A percentile compares a stretch with the other conserved stretches of the same genome.
These are phyloP conservation scores for Debaryomyces hansenii DNA, from an alignment of 805 yeast genomes.

Conservation along the genomic window DNA sequence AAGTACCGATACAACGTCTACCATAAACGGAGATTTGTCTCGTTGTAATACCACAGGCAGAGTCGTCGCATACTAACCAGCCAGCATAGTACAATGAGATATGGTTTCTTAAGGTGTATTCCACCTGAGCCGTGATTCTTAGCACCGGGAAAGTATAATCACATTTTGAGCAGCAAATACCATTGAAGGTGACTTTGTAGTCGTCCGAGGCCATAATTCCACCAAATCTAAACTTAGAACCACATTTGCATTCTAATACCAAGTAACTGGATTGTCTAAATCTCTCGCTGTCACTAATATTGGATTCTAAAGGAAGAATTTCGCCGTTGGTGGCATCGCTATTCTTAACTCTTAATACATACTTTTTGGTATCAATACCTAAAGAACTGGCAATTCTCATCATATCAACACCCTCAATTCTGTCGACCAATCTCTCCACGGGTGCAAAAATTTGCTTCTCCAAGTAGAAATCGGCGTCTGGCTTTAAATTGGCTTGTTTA, in stretches of 20 bases:
- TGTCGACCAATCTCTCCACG: constrained; percentile 79
- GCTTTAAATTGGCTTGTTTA: constrained; percentile 50
- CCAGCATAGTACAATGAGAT: constrained; percentile 83
- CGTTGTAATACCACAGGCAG: constrained; percentile 75
- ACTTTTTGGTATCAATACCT: constrained; percentile 73
- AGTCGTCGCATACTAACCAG: constrained; percentile 82
- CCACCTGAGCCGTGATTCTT: constrained; percentile 70
- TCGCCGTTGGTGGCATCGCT: constrained; percentile 38
- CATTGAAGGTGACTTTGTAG: constrained; percentile 63
- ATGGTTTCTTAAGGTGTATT: constrained; percentile 64
- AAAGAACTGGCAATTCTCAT: constrained; percentile 73
- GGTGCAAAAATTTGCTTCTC: constrained; percentile 91
- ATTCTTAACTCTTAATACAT: constrained; percentile 44
- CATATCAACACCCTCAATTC: constrained; percentile 83
- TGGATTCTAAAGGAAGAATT: constrained; percentile 76
- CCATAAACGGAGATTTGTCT: constrained; percentile 91
- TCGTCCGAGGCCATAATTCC: constrained; percentile 69
- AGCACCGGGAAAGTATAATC: constrained; percentile 49
- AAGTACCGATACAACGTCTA: constrained; percentile 70
- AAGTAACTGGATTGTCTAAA: constrained; percentile 65
- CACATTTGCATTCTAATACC: constrained; percentile 62
- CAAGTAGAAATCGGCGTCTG: constrained; percentile 78
- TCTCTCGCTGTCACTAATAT: constrained; percentile 77
- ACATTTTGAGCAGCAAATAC: constrained; percentile 71
- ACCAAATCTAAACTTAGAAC: constrained; percentile 59